Evolutionary conservation across 225 moss, liverwort and hornwort species (phyloP), one percentile per base, ranked within the genome.

Genomic region (Marchantia paleacea): DNA sequence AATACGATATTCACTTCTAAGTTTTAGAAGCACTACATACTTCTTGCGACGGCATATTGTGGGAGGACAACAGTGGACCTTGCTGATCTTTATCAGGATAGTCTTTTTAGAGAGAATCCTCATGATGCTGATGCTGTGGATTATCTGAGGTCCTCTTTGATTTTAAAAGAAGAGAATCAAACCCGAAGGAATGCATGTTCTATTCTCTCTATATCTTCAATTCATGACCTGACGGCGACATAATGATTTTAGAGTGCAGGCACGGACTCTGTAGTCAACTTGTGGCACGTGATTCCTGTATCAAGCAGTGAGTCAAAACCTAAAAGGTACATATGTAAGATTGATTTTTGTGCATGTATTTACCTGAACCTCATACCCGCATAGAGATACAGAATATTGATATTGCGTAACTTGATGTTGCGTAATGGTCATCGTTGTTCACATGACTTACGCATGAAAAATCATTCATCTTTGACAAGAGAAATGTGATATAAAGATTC

Each of bases 251-350:
- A 94, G 94, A 96, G 96, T 86, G 89, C 92, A 69, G 96, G 96
- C 69, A 96, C 94, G 7, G 96, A 96, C 74, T 91, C 88, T 20
- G 80, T 90, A 58, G 96, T 96, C 18, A 94, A 90, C 83, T 78
- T 96, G 82, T 96, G 96, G 96, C 88, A 83, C 62, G 88, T 94
- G 55, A 71, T 50, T 22, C 84, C 80, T 19, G 80, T 62, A 80
- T 75, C 82, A 22, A 78, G 76, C 68, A 83, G 89, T 52, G 88
- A 83, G 13, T 80, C 65, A 10, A 85, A 85, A 75, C 14, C 85
- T 7, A 85, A 85, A 57, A 91, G 92, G 92, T 91, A 69, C 20
- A 5, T 39, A 39, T 57, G 8, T 9, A 57, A 9, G 57, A 57
- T 39, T 39, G 39, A 39, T 39, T 39, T 39, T 48, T 70, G 6